phyloP scores from a whole-genome alignment of 202 grass and related monocot species.

The Digitaria exilis region DNA sequence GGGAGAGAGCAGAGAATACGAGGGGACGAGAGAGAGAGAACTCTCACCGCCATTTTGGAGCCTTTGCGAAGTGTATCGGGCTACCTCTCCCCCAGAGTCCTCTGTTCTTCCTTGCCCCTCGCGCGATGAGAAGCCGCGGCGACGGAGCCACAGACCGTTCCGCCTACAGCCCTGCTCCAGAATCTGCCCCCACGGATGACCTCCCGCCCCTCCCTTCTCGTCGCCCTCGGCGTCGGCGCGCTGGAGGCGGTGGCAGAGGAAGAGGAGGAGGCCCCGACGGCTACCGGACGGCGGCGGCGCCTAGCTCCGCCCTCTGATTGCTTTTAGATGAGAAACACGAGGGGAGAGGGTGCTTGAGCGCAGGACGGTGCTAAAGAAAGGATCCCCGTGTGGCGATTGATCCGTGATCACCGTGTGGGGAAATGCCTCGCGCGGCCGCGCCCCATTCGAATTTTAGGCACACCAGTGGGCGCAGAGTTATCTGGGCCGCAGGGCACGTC shows the following conservation, averaged over 20 bases:
- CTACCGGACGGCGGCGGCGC: background rate
- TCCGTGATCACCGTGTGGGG: too few relatives aligned
- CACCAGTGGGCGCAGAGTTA: too few relatives aligned
- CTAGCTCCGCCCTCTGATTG: too few relatives aligned
- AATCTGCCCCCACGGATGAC: background rate
- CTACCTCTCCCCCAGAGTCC: background rate
- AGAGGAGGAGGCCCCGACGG: background rate
- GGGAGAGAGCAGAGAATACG: background rate
- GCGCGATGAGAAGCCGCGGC: background rate
- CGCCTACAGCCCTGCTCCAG: background rate
- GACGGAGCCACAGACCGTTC: background rate
- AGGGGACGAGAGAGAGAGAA: background rate
- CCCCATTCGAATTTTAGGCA: too few relatives aligned
- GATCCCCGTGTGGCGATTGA: too few relatives aligned
- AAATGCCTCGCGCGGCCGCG: too few relatives aligned
- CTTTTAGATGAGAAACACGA: too few relatives aligned
- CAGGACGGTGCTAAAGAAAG: too few relatives aligned
- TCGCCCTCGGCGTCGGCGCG: background rate
- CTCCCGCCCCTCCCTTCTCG: background rate
- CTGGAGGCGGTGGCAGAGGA: background rate
- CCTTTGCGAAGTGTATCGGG: background rate
- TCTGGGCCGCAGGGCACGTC: too few relatives aligned
- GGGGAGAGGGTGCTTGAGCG: too few relatives aligned
- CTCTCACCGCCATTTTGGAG: conserved; percentile 41
- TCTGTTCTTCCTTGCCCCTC: background rate